These are phyloP conservation scores for Phytophthora brassicae DNA, from an alignment of 352 stramenopile genomes.

Conservation along the genomic window DNA sequence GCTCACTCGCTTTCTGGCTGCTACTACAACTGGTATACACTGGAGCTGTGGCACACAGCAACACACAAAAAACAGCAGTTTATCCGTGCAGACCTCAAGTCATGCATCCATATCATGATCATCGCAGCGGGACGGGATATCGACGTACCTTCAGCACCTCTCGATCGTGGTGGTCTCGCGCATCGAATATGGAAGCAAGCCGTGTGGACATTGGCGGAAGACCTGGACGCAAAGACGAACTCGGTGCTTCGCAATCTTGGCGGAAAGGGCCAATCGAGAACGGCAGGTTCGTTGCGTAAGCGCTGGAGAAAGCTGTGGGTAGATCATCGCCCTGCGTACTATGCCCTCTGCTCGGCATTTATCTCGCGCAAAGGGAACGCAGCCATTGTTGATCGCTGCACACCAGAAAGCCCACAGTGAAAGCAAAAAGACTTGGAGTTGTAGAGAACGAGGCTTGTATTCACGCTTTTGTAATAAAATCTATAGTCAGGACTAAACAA, in stretches of 20 bases:
- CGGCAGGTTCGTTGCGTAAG: too few relatives aligned
- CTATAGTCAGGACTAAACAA: too few relatives aligned
- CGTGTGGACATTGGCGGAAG: too few relatives aligned
- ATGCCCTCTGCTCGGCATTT: too few relatives aligned
- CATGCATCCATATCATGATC: slow-evolving; percentile 16
- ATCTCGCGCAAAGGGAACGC: slow-evolving; percentile 9
- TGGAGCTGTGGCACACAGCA: slow-evolving; percentile 12
- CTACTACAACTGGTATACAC: slow-evolving; percentile 11
- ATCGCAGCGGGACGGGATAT: neutral
- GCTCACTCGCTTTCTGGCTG: slow-evolving; percentile 3
- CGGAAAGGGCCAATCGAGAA: too few relatives aligned
- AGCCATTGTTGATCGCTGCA: neutral
- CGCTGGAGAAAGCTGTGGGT: too few relatives aligned
- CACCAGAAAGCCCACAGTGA: neutral
- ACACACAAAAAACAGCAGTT: neutral
- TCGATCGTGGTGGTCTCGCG: neutral
- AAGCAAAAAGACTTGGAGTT: too few relatives aligned
- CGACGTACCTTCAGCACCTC: neutral
- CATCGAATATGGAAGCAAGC: slow-evolving; percentile 17
- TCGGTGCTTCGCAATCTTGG: too few relatives aligned
- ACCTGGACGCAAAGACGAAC: too few relatives aligned
- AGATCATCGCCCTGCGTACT: too few relatives aligned
- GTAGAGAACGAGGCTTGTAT: too few relatives aligned
- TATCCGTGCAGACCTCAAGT: slow-evolving; percentile 15
- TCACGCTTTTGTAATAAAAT: too few relatives aligned